phyloP scores from a whole-genome alignment of 2,329 filamentous ascomycete genomes.

The Ophiostoma tasmaniense region DNA sequence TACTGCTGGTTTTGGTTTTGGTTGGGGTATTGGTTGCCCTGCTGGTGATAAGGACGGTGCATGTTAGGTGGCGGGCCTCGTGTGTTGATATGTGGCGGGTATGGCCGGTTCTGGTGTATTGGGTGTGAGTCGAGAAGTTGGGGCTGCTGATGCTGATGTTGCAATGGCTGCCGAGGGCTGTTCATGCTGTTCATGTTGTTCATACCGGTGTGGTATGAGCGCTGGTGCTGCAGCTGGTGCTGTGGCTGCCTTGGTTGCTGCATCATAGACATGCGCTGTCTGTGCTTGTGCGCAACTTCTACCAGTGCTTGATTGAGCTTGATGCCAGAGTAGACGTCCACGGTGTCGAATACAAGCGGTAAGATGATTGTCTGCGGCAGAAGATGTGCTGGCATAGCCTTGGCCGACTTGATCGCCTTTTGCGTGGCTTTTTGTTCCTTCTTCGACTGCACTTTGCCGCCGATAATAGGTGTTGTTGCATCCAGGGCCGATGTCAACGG shows the following conservation, averaged over 20 bases:
- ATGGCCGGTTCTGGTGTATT: neutral
- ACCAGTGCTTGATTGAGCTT: constrained; percentile 69
- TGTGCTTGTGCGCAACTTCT: constrained; percentile 41
- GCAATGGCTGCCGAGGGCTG: neutral
- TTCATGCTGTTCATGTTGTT: neutral
- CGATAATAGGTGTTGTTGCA: neutral
- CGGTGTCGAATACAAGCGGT: constrained; percentile 63
- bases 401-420: constrained; percentile 31
- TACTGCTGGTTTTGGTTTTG: neutral
- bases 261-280: constrained; percentile 6
- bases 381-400: constrained; percentile 25
- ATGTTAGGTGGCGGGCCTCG: neutral
- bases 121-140: neutral
- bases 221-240: constrained; percentile 15
- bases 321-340: constrained; percentile 83
- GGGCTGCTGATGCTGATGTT: neutral
- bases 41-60: neutral
- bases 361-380: constrained; percentile 65
- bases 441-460: constrained; percentile 5
- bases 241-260: constrained; percentile 10
- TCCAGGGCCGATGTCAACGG: neutral
- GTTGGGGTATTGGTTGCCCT: neutral
- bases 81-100: neutral
- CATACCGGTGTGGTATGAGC: neutral
- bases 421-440: constrained; percentile 19